A percentile compares a stretch with the other conserved stretches of the same genome.
Evolutionary conservation across 345 rosid genomes (phyloP).

Genomic region (Brassica nigra): DNA sequence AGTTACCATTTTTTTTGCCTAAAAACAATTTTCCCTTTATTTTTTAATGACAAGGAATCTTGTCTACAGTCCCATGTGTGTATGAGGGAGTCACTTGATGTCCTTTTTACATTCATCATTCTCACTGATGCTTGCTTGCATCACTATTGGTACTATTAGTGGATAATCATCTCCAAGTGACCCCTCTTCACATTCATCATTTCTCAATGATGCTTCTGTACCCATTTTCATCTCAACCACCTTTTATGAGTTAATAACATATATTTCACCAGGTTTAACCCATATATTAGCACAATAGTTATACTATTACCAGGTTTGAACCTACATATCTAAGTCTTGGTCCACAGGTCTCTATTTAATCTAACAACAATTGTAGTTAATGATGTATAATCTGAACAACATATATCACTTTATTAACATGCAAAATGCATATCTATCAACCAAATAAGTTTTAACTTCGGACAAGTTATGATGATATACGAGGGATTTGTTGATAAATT

Average conservation of each 20-base stretch:
- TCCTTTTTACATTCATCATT: not conserved
- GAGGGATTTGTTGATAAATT: not conserved
- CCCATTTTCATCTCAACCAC: not conserved
- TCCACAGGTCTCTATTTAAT: not conserved
- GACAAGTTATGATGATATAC: not conserved
- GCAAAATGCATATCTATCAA: not conserved
- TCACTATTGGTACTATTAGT: not conserved
- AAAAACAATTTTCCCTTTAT: not conserved
- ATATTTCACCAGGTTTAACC: not conserved
- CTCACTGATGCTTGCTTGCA: not conserved
- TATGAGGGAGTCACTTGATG: slow-evolving; percentile 1
- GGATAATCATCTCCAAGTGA: not conserved
- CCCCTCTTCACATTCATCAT: not conserved
- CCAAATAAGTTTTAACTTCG: not conserved
- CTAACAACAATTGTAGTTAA: not conserved
- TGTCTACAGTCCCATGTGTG: not conserved
- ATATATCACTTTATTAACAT: not conserved
- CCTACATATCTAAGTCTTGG: not conserved
- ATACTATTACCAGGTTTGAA: not conserved
- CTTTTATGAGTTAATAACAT: not conserved
- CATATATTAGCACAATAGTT: not conserved
- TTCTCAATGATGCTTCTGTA: slow-evolving; percentile 4
- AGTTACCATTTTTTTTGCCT: too few relatives aligned
- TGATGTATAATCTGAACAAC: not conserved
- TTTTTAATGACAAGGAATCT: slow-evolving; percentile 19